Base-by-base conservation (phyloP, 257 asterid species). In the Buddleja alternifolia region DNA sequence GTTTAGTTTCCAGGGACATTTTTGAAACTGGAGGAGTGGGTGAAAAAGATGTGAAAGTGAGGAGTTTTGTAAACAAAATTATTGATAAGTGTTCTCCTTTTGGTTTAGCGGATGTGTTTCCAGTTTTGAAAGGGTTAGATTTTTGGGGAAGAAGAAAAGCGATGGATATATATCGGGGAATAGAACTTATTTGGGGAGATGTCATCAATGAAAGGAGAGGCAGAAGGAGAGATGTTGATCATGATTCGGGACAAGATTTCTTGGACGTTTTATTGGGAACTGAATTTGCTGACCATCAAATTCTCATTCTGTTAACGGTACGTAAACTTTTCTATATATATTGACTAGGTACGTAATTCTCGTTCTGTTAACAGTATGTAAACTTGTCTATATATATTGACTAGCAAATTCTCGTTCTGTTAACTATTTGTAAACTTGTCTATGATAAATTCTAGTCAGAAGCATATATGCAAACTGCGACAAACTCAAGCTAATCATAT, bases 141-240 rank as follows among this genome's bases (percentile, higher is more conserved):
- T 71, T 71, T 51, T 60, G 75, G 55, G 60, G 41, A 51, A 47
- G 39, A 24, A 10, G 34, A 51, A 52, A 12, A 16, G 62, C 63
- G 16, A 39, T 60, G 55, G 56, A 23, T 4, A 36, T 48, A 1
- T 15, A 8, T 41, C 3, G 10, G 1, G 16, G 11, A 6, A 10
- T 40, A 15, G 16, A 3, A 17, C 34, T 61, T n/a, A 51, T 71
- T 36, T 71, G 75, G 75, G 63, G 48, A 7, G 63, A 60, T n/a
- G 23, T 62, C 23, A 40, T 71, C 36, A 25, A 39, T 36, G 76
- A 71, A 39, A 61, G 63, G 40, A 41, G 64, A 51, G 52, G 14
- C 2, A 51, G 6, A 14, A 5, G 10, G 7, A 20, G n/a, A 0
- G 4, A 1, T 6, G 6, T 5, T 1, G 25, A 17, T 39, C 17